Percentiles rank a stretch among this genome's conserved stretches.
These are phyloP conservation scores for Boletellus deceptivus DNA, from an alignment of 1,284 basidiomycete genomes.

Conservation along the genomic window DNA sequence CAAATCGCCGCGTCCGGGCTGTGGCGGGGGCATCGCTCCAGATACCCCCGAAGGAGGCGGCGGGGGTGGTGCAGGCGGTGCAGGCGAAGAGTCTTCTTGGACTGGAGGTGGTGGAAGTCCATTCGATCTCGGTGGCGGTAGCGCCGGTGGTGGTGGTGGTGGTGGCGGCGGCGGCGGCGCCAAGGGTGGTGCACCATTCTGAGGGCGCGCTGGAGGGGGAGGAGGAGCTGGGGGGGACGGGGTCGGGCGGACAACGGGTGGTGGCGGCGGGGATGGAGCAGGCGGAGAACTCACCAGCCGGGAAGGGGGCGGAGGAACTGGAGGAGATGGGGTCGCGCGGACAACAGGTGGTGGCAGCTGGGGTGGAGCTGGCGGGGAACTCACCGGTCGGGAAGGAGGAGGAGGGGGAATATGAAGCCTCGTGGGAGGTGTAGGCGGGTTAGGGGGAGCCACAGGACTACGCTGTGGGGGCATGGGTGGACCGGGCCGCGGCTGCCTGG, in stretches of 20 bases:
- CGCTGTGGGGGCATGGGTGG: constrained; percentile 26
- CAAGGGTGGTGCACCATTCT: constrained; percentile 25
- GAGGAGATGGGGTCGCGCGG: constrained; percentile 35
- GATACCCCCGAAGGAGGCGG: constrained; percentile 35
- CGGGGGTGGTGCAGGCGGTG: constrained; percentile 36
- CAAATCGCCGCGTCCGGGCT: constrained; percentile 54
- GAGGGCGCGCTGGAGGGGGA: constrained; percentile 32
- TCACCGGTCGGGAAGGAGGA: constrained; percentile 30
- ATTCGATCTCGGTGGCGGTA: constrained; percentile 29
- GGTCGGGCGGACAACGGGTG: constrained; percentile 33
- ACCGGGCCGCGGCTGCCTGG: constrained; percentile 12
- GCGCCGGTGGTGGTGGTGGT: not conserved
- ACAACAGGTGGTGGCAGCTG: constrained; percentile 35
- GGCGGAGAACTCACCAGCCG: constrained; percentile 22
- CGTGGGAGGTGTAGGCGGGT: constrained; percentile 21
- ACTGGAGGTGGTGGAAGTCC: constrained; percentile 24
- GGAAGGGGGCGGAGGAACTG: constrained; percentile 37
- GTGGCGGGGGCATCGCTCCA: constrained; percentile 35
- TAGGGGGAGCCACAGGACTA: constrained; percentile 30
- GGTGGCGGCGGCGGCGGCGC: constrained; percentile 28
- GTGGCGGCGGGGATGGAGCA: constrained; percentile 34
- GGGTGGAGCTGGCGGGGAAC: constrained; percentile 26
- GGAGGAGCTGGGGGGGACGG: constrained; percentile 36
- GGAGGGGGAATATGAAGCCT: constrained; percentile 33
- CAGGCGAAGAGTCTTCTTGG: constrained; percentile 16